Evolutionary conservation across 2,329 filamentous ascomycete genomes (phyloP), one percentile per base, ranked within the genome.

Genomic region (Rutstroemia sp.): DNA sequence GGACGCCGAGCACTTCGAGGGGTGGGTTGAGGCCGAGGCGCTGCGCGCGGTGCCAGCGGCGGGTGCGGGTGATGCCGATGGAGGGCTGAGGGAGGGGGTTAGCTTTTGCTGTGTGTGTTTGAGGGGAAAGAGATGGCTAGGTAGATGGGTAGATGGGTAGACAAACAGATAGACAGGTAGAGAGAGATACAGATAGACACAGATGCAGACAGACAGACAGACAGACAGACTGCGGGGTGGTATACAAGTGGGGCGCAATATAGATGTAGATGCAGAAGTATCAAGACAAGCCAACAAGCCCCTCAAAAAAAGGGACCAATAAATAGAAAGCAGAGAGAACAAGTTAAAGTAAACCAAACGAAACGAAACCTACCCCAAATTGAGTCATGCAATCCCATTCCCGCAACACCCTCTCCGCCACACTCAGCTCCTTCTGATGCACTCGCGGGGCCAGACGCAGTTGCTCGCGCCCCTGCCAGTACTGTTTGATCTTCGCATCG

Each of bases 331-430:
- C 18, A 18, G 8, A 19, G 19, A 19, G 6, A 9, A 2, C 18
- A 44, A n/a, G 7, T 14, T 2, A 8, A 19, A 27, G 18, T n/a
- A 38, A 14, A 30, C 42, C 23, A 23, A 23, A 23, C 23, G 37
- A 45, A 51, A 5, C 8, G 37, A 50, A 19, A 83, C 88, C 76
- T 82, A 95, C 91, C 56, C 94, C 94, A 71, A 89, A 99, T 67
- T 96, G 89, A 59, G 82, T 89, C 67, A 86, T 94, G 63, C 95
- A 87, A 70, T 99, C 94, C 73, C 94, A 99, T 70, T 96, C 89
- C 61, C 92, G 79, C 66, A 97, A 72, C 25, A 97, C 83, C 76
- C 92, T 96, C 77, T 97, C 92, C 56, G 87, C 79, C 47, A 88
- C 63, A 10, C 77, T 79, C 63, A 97, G 69, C 2, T 78, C 85